Percentiles rank a stretch among this genome's conserved stretches.
Conservation (phyloP, 768 basidiomycete species). For the Candolleomyces aberdarensis region DNA sequence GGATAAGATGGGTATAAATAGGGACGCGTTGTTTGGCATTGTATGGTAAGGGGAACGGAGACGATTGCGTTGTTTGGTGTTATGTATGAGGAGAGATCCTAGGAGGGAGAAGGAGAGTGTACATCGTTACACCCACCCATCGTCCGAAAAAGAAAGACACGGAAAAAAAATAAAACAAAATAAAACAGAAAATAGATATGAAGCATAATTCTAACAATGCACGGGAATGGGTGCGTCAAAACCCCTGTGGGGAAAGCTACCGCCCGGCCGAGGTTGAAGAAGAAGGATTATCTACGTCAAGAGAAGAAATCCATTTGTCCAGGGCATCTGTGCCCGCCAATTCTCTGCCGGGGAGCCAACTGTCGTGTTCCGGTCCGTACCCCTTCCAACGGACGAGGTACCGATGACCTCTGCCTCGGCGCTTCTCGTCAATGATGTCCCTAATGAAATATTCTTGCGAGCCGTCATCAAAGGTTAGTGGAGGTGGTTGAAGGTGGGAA, state of each 20-base stretch:
- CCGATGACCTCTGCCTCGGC: neutral
- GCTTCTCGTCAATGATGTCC: neutral
- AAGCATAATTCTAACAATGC: neutral
- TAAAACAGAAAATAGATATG: too few species aligned
- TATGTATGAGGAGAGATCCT: too few species aligned
- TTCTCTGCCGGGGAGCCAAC: neutral
- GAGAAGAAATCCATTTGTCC: neutral
- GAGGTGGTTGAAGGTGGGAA: neutral
- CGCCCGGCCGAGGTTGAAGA: neutral
- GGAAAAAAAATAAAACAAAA: too few species aligned
- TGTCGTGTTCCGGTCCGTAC: neutral
- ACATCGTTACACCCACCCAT: too few species aligned
- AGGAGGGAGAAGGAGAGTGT: too few species aligned
- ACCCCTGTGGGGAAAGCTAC: neutral
- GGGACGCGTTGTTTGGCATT: too few species aligned
- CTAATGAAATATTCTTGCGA: neutral
- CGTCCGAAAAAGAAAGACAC: too few species aligned
- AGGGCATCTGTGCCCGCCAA: neutral
- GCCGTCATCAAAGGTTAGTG: neutral
- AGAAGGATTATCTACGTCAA: neutral
- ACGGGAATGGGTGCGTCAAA: neutral
- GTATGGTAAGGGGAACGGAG: too few species aligned
- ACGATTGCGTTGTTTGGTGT: too few species aligned
- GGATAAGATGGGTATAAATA: too few species aligned
- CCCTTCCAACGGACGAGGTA: neutral